Conservation (phyloP, 495 filamentous ascomycete genomes). For the Hypoxylon perforatum region DNA sequence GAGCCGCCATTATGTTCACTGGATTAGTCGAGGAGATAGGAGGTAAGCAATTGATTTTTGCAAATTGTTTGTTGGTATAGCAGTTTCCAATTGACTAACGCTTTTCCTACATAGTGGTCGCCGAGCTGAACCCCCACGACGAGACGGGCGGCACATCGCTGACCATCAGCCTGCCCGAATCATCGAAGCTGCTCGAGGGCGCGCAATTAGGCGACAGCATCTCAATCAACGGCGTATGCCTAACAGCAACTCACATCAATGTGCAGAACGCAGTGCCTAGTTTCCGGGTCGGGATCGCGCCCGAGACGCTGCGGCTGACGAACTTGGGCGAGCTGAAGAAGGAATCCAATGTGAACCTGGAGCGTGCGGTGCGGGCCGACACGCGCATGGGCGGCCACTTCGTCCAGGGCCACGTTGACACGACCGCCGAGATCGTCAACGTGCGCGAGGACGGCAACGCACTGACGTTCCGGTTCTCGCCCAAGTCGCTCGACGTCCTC, state of each 20-base stretch:
- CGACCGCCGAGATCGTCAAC: slow-evolving; percentile 75
- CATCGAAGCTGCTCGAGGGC: slow-evolving; percentile 82
- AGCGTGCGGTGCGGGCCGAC: slow-evolving; percentile 86
- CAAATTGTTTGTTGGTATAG: background rate
- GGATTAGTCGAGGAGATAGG: slow-evolving; percentile 96
- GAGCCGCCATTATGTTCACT: slow-evolving; percentile 81
- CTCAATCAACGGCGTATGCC: slow-evolving; percentile 85
- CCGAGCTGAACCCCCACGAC: slow-evolving; percentile 81
- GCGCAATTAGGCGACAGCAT: slow-evolving; percentile 92
- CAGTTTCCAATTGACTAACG: slow-evolving; percentile 2
- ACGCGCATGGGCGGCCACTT: slow-evolving; percentile 93
- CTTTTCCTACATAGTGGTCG: slow-evolving; percentile 70
- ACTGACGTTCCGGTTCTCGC: slow-evolving; percentile 82
- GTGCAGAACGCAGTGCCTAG: slow-evolving; percentile 31
- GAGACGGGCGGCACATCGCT: slow-evolving; percentile 87
- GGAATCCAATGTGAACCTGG: slow-evolving; percentile 79
- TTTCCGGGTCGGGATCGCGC: slow-evolving; percentile 95
- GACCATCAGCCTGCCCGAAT: slow-evolving; percentile 73
- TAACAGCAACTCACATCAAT: slow-evolving; percentile 79
- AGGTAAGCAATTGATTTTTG: slow-evolving; percentile 65
- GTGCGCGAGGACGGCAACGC: slow-evolving; percentile 86
- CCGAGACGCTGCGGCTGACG: slow-evolving; percentile 95
- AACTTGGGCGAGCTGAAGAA: slow-evolving; percentile 80
- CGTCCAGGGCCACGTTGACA: slow-evolving; percentile 94
- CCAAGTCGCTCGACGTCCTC: slow-evolving; percentile 70